phyloP scores from a whole-genome alignment of 768 basidiomycete species.

The Russula earlei region DNA sequence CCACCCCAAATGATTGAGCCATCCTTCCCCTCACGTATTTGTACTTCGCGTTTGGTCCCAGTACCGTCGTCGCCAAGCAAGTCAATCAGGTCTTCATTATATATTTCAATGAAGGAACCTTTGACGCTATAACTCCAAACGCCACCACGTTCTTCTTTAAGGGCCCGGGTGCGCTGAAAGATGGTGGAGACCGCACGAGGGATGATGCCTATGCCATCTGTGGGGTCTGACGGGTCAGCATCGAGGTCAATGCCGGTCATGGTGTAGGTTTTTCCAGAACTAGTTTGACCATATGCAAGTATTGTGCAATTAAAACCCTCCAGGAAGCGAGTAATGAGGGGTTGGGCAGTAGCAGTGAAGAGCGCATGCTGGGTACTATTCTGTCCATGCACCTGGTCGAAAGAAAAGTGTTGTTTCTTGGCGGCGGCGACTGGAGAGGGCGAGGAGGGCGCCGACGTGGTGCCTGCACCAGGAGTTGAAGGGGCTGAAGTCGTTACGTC shows the following conservation, averaged over 20 bases:
- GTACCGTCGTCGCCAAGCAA: slow-evolving; percentile 70
- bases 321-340: slow-evolving; percentile 77
- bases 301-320: slow-evolving; percentile 98
- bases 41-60: slow-evolving; percentile 72
- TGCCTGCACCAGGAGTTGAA: slow-evolving; percentile 40
- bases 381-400: slow-evolving; percentile 92
- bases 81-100: slow-evolving; percentile 98
- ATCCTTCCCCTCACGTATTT: slow-evolving; percentile 95
- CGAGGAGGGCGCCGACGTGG: slow-evolving; percentile 33
- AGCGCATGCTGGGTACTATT: slow-evolving; percentile 76
- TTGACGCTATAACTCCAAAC: slow-evolving; percentile 75
- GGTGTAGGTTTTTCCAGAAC: slow-evolving; percentile 93
- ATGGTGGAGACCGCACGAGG: slow-evolving; percentile 88
- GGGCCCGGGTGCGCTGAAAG: slow-evolving; percentile 66
- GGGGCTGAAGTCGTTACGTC: slow-evolving; percentile 55
- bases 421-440: slow-evolving; percentile 29
- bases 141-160: slow-evolving; percentile 64
- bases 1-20: slow-evolving; percentile 97
- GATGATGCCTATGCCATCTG: slow-evolving; percentile 88
- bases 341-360: slow-evolving; percentile 76
- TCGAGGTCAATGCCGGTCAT: slow-evolving; percentile 96
- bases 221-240: slow-evolving; percentile 70
- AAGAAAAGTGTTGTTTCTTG: slow-evolving; percentile 83
- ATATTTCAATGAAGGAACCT: slow-evolving; percentile 94
- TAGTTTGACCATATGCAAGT: slow-evolving; percentile 95